phyloP scores from a whole-genome alignment of 2,329 filamentous ascomycete genomes.

The Calonectria naviculata region DNA sequence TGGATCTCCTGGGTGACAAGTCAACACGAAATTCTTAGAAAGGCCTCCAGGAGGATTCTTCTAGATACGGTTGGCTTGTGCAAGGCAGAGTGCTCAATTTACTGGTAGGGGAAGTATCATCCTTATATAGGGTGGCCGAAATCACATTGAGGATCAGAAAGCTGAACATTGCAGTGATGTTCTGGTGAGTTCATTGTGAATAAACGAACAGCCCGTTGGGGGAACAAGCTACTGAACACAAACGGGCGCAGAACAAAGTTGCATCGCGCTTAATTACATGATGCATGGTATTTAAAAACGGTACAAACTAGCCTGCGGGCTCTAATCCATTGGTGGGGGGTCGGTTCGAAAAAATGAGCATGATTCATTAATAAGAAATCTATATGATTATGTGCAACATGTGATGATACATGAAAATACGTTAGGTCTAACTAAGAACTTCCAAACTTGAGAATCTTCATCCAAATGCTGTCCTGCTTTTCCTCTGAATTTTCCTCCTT shows the following conservation, averaged over 20 bases:
- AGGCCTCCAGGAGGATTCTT: background rate
- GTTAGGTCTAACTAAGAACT: conserved; percentile 25
- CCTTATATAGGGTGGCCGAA: background rate
- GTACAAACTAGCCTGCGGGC: too few species aligned
- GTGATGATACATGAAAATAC: background rate
- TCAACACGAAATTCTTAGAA: background rate
- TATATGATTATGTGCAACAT: background rate
- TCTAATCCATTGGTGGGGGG: too few species aligned
- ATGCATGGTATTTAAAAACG: too few species aligned
- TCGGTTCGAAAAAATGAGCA: background rate
- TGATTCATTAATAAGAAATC: background rate
- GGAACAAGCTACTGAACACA: too few species aligned
- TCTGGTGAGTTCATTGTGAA: too few species aligned
- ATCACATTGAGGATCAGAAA: background rate
- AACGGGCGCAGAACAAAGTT: too few species aligned
- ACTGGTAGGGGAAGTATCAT: background rate
- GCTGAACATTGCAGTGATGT: too few species aligned
- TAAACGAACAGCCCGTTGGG: too few species aligned
- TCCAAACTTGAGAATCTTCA: conserved; percentile 37
- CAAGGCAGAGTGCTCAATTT: background rate
- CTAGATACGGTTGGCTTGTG: background rate
- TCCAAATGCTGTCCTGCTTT: conserved; percentile 40
- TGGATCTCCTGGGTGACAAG: background rate
- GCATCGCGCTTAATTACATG: too few species aligned
- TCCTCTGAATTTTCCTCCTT: conserved; percentile 74